These are phyloP conservation scores for Tuber umbilicatum DNA, from an alignment of 495 filamentous ascomycete genomes.

Conservation along the genomic window DNA sequence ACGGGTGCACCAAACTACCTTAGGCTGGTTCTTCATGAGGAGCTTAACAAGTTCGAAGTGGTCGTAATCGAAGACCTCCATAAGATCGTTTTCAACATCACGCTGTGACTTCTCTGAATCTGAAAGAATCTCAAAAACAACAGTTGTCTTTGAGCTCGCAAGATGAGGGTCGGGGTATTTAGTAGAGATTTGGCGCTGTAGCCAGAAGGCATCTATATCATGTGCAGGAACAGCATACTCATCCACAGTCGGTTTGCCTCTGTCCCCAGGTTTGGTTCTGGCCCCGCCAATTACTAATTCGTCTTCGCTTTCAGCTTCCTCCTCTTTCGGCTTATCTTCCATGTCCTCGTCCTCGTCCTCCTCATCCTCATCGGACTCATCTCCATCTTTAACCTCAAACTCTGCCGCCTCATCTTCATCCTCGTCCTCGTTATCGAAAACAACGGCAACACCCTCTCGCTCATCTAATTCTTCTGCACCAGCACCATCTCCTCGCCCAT, in stretches of 20 bases:
- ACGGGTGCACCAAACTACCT: conserved; percentile 89
- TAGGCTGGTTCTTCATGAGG: conserved; percentile 83
- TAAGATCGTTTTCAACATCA: conserved; percentile 95
- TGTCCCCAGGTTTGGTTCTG: conserved; percentile 43
- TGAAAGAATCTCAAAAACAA: conserved; percentile 73
- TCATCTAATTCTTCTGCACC: conserved; percentile 74
- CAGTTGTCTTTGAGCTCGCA: conserved; percentile 78
- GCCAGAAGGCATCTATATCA: conserved; percentile 95
- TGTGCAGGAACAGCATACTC: conserved; percentile 65
- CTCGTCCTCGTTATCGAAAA: conserved; percentile 89
- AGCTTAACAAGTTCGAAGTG: conserved; percentile 88
- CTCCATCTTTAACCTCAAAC: conserved; percentile 62
- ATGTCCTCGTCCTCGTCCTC: conserved; percentile 50
- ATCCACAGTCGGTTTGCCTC: conserved; percentile 46
- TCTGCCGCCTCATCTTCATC: conserved; percentile 75
- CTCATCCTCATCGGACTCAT: conserved; percentile 51
- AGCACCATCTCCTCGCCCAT: conserved; percentile 52
- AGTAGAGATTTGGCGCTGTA: conserved; percentile 82
- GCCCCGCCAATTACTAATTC: conserved; percentile 75
- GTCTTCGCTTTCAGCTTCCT: conserved; percentile 49
- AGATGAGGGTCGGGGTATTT: conserved; percentile 84
- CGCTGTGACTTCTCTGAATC: conserved; percentile 78
- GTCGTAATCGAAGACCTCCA: conserved; percentile 97
- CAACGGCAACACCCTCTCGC: conserved; percentile 90
- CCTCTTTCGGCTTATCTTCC: conserved; percentile 47